Percentiles rank a stretch among this genome's conserved stretches.
phyloP scores from a whole-genome alignment of 2,329 filamentous ascomycete species.

The Purpureocillium lavendulum region DNA sequence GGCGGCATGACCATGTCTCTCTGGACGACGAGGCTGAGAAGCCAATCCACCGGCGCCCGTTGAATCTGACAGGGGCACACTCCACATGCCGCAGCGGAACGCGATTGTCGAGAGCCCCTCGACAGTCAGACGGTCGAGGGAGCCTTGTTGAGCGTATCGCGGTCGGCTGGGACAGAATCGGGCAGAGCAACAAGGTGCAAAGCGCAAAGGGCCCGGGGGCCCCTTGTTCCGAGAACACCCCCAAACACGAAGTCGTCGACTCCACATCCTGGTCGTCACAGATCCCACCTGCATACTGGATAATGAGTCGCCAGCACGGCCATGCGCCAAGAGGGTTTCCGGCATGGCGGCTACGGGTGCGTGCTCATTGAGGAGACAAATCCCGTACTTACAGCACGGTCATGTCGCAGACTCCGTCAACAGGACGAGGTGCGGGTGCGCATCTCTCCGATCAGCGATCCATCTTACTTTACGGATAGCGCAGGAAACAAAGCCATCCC shows the following conservation, averaged over 20 bases:
- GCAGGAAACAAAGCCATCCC: neutral
- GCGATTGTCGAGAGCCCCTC: neutral
- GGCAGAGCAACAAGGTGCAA: neutral
- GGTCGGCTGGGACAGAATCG: neutral
- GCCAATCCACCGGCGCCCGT: no score
- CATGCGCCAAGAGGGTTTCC: neutral
- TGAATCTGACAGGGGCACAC: no score
- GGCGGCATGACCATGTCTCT: neutral
- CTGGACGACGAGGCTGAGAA: neutral
- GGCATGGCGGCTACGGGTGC: neutral
- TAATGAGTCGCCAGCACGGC: neutral
- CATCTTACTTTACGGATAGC: neutral
- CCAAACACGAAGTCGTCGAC: neutral
- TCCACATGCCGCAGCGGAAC: neutral
- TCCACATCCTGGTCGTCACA: constrained; percentile 1
- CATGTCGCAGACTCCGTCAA: no score
- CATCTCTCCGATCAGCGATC: no score
- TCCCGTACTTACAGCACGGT: no score
- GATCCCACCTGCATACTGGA: neutral
- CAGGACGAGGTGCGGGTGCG: no score
- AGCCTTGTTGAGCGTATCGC: no score
- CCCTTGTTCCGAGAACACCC: neutral
- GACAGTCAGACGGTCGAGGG: neutral
- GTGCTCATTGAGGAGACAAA: neutral
- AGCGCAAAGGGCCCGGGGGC: no score